A percentile compares a stretch with the other conserved stretches of the same genome.
phyloP scores from a whole-genome alignment of 345 rosid genomes.

The Syzygium grande region DNA sequence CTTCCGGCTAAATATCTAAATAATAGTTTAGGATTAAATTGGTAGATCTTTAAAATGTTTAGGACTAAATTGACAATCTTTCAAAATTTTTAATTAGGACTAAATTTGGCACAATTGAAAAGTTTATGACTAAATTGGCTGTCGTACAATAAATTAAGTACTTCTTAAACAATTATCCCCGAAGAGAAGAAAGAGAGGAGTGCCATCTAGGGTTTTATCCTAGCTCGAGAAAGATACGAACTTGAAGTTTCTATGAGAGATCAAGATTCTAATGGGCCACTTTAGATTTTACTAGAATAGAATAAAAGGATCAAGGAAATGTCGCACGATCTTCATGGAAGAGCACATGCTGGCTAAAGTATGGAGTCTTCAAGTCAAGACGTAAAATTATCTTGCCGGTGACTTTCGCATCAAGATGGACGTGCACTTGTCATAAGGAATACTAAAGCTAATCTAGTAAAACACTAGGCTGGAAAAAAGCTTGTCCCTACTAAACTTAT shows the following conservation, averaged over 20 bases:
- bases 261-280: not conserved
- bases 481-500: not conserved
- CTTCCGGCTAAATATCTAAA: too few species aligned
- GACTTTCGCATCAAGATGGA: not conserved
- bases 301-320: not conserved
- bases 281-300: not conserved
- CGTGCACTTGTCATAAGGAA: not conserved
- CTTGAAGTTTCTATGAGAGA: not conserved
- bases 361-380: not conserved
- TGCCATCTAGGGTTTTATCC: not conserved
- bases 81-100: too few species aligned
- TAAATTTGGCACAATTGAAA: too few species aligned
- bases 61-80: too few species aligned
- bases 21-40: too few species aligned
- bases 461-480: not conserved
- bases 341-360: not conserved
- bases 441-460: not conserved
- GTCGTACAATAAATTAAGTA: too few species aligned
- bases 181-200: not conserved
- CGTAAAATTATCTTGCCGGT: not conserved
- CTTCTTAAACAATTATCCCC: too few species aligned
- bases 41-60: too few species aligned
- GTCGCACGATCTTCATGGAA: not conserved
- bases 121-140: too few species aligned
- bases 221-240: not conserved